Base-by-base conservation (phyloP, 2,329 filamentous ascomycete genomes). In the Aspergillus nomiae region DNA sequence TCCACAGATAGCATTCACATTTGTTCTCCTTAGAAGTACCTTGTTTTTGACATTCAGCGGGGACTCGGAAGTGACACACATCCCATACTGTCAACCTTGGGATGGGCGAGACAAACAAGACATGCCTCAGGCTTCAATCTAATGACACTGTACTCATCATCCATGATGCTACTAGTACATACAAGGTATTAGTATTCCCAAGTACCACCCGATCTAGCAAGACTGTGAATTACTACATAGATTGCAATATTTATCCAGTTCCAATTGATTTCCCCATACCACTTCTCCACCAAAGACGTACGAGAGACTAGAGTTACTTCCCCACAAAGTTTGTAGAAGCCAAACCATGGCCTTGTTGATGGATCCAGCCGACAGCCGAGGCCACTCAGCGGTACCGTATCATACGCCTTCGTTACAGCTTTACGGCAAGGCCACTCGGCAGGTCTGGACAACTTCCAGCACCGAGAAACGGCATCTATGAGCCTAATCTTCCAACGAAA, bases 381-480 rank as follows among this genome's bases (percentile, higher is more conserved):
- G 69, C 60, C 60, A 12, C 8, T 12, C 9, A 19, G 7, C 4
- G 10, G 45, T 60, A 75, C 73, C 53, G 73, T 75, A 74, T 70
- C 58, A 63, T 76, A 76, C 73, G 54, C 5, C 0, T 2, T 1
- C 32, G 41, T 62, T 63, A 60, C 59, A 34, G n/a, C 34, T 26
- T 59, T 34, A 38, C 73, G 73, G 73, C 71, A 74, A 62, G 69
- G 66, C 63, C 51, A 19, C 19, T 70, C 72, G 72, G 73, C 59
- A 41, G 38, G 38, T 69, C 36, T 59, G 32, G 16, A n/a, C 34
- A 32, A 24, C 30, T 30, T 58, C 48, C n/a, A 45, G 43, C 43
- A 41, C 38, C 38, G 38, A n/a, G 38, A 16, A 41, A 41, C 38
- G 38, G 38, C 38, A 9, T 19, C 38, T 12, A 46, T 36, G 34